Evolutionary conservation across 176 grass and related monocot species (phyloP).

Genomic region (Zoysia pacifica): DNA sequence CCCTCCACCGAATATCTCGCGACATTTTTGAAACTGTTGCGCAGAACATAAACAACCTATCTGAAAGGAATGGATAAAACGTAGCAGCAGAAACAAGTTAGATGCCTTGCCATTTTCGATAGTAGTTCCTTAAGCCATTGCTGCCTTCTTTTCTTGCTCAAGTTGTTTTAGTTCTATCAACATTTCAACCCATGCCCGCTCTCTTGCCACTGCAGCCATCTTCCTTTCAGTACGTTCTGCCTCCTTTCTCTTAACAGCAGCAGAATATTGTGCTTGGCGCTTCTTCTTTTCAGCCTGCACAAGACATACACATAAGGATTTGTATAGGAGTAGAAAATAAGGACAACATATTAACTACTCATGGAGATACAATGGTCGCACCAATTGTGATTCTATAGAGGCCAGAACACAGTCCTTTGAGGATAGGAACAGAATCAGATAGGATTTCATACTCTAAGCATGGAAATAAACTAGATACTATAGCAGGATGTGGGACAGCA

Average conservation of each 20-base stretch:
- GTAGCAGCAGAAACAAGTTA: conserved; percentile 36
- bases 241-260: conserved; percentile 74
- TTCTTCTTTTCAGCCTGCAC: conserved; percentile 87
- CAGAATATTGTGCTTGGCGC: conserved; percentile 79
- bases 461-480: neutral
- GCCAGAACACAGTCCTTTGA: neutral
- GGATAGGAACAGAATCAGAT: neutral
- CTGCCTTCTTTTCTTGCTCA: conserved; percentile 68
- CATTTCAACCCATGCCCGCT: conserved; percentile 75
- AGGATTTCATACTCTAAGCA: neutral
- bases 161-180: conserved; percentile 70
- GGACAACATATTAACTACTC: neutral
- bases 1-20: conserved; percentile 8
- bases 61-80: conserved; percentile 19
- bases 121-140: conserved; percentile 49
- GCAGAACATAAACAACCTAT: conserved; percentile 12
- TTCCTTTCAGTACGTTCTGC: conserved; percentile 77
- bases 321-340: neutral
- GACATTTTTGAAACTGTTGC: conserved; percentile 34
- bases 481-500: neutral
- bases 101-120: conserved; percentile 46
- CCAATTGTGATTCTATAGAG: neutral
- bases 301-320: conserved; percentile 44
- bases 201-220: conserved; percentile 96
- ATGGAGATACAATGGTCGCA: neutral